Evolutionary conservation across 2,329 filamentous ascomycete genomes (phyloP).

Genomic region (Ascocoryne sarcoides): DNA sequence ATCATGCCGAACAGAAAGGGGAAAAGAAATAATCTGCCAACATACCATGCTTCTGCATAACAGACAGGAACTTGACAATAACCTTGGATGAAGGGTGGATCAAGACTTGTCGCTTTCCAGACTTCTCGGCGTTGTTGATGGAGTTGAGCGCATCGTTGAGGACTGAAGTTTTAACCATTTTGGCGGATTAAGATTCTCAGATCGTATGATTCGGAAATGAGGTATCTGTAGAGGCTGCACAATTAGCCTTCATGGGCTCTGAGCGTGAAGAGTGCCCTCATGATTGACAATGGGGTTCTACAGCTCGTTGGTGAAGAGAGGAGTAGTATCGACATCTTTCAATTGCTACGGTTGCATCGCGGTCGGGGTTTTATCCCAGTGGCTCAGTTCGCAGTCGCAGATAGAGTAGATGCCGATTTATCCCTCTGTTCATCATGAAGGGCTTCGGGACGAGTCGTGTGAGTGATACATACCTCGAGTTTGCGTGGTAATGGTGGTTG

Average conservation of each 20-base stretch:
- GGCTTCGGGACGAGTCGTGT: constrained; percentile 10
- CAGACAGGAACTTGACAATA: constrained; percentile 97
- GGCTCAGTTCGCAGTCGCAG: constrained; percentile 14
- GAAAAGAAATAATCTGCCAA: constrained; percentile 26
- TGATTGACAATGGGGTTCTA: constrained; percentile 52
- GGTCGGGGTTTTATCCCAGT: constrained; percentile 3
- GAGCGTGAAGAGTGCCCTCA: constrained; percentile 64
- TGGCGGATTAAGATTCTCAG: constrained; percentile 79
- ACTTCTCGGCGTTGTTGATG: constrained; percentile 99
- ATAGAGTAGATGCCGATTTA: constrained; percentile 42
- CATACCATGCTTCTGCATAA: constrained; percentile 99
- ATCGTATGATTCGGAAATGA: constrained; percentile 54
- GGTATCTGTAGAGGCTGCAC: constrained; percentile 48
- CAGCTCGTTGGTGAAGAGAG: constrained; percentile 55
- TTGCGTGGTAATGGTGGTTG: constrained; percentile 10
- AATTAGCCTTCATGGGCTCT: constrained; percentile 56
- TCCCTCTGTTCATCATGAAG: constrained; percentile 34
- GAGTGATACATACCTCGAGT: constrained; percentile 27
- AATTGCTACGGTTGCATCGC: constrained; percentile 16
- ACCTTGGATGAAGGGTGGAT: constrained; percentile 99
- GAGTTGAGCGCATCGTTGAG: constrained; percentile 98
- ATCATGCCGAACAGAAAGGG: constrained; percentile 75
- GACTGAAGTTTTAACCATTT: constrained; percentile 98
- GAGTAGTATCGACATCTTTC: constrained; percentile 47
- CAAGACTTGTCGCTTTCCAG: constrained; percentile 97